A percentile compares a stretch with the other conserved stretches of the same genome.
Conservation (phyloP, 2,329 filamentous ascomycete species). For the Teratosphaeria pseudoeucalypti region DNA sequence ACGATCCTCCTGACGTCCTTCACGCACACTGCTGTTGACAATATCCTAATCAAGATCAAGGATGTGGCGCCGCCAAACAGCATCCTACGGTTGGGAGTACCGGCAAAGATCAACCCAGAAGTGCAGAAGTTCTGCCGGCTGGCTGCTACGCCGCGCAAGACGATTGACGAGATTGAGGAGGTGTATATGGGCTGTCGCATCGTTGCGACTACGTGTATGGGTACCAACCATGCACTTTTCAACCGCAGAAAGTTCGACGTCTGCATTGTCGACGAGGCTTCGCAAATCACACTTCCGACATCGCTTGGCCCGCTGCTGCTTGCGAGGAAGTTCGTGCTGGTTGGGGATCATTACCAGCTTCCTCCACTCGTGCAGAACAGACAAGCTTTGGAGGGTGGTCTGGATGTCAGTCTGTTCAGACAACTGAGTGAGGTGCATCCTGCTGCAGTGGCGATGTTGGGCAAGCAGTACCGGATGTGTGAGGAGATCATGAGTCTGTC, state of each 20-base stretch:
- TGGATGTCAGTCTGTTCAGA: slow-evolving; percentile 92
- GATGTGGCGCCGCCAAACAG: slow-evolving; percentile 45
- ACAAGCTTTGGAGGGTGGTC: slow-evolving; percentile 69
- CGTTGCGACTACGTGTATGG: slow-evolving; percentile 89
- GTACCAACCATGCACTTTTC: slow-evolving; percentile 82
- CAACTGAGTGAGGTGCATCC: slow-evolving; percentile 83
- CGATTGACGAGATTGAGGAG: slow-evolving; percentile 71
- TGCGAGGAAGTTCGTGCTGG: slow-evolving; percentile 84
- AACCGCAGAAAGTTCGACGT: slow-evolving; percentile 87
- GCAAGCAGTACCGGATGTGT: slow-evolving; percentile 97
- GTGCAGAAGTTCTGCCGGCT: slow-evolving; percentile 78
- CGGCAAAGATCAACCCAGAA: slow-evolving; percentile 77
- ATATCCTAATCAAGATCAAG: slow-evolving; percentile 86
- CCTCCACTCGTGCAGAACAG: slow-evolving; percentile 91
- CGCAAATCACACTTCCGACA: slow-evolving; percentile 91
- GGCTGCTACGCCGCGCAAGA: slow-evolving; percentile 60
- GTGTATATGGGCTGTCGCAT: slow-evolving; percentile 80
- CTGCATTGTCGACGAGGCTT: slow-evolving; percentile 96
- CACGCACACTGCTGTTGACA: slow-evolving; percentile 95
- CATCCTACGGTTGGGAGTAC: slow-evolving; percentile 74
- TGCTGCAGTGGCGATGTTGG: slow-evolving; percentile 76
- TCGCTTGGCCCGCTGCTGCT: slow-evolving; percentile 89
- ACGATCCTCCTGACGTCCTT: slow-evolving; percentile 90
- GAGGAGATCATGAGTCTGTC: slow-evolving; percentile 92
- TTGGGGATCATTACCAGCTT: slow-evolving; percentile 93